Evolutionary conservation across 2,329 filamentous ascomycete genomes (phyloP).

Genomic region (Tolypocladium album): DNA sequence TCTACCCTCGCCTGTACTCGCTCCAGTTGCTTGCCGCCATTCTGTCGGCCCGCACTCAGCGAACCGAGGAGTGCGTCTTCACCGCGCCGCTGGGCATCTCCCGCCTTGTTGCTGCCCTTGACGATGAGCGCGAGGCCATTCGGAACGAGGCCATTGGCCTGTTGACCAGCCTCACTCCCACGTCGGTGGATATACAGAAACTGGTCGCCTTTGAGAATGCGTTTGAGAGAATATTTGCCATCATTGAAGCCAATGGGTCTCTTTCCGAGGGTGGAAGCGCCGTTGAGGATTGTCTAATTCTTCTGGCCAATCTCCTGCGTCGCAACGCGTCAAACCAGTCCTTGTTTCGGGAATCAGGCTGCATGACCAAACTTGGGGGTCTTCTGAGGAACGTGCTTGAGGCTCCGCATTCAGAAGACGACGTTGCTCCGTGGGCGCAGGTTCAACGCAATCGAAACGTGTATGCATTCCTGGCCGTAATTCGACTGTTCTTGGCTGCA

Average conservation of each 20-base stretch:
- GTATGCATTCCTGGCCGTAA: constrained; percentile 77
- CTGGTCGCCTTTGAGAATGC: constrained; percentile 92
- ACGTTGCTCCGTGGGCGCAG: constrained; percentile 63
- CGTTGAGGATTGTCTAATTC: constrained; percentile 85
- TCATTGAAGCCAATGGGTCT: constrained; percentile 74
- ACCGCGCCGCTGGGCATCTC: constrained; percentile 82
- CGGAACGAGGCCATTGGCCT: constrained; percentile 82
- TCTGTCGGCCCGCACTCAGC: constrained; percentile 71
- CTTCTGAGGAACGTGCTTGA: constrained; percentile 53
- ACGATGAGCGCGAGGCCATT: constrained; percentile 77
- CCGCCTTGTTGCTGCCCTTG: constrained; percentile 70
- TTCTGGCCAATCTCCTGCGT: constrained; percentile 79
- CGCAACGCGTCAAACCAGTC: constrained; percentile 89
- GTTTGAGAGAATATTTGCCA: constrained; percentile 74
- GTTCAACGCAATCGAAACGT: constrained; percentile 79
- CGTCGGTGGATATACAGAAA: constrained; percentile 83
- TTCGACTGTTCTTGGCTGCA: constrained; percentile 73
- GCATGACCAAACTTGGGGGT: constrained; percentile 59
- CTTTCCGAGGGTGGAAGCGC: constrained; percentile 73
- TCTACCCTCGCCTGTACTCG: constrained; percentile 84
- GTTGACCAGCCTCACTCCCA: constrained; percentile 77
- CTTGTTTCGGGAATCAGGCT: constrained; percentile 84
- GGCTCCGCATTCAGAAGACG: constrained; percentile 38
- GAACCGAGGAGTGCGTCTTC: constrained; percentile 90
- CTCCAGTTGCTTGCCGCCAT: constrained; percentile 84